These are phyloP conservation scores for Emericellopsis cladophorae DNA, from an alignment of 2,329 filamentous ascomycete genomes.

Conservation along the genomic window DNA sequence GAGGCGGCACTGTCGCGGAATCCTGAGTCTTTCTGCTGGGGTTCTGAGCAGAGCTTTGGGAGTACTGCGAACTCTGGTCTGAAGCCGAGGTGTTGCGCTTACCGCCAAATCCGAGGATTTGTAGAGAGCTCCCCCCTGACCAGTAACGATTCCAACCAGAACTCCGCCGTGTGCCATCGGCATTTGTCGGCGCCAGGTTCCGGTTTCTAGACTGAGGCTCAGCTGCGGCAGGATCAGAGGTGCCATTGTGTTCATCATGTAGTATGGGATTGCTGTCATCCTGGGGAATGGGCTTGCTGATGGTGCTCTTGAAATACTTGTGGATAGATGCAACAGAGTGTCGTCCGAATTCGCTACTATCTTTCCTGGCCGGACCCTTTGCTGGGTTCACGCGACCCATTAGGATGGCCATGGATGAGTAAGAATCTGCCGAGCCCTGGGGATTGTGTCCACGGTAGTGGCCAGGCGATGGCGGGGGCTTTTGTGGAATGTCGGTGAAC, in stretches of 20 bases:
- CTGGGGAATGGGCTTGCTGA: constrained; percentile 47
- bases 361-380: constrained; percentile 35
- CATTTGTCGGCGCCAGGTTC: constrained; percentile 14
- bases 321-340: constrained; percentile 41
- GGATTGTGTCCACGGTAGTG: constrained; percentile 38
- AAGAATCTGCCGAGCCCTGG: constrained; percentile 41
- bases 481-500: constrained; percentile 28
- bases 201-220: constrained; percentile 22
- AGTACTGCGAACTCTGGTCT: constrained; percentile 44
- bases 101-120: constrained; percentile 47
- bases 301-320: constrained; percentile 49
- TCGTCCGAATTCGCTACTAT: constrained; percentile 40
- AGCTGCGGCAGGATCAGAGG: constrained; percentile 19
- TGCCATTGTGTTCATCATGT: constrained; percentile 28
- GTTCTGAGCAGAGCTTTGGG: constrained; percentile 19
- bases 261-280: constrained; percentile 17
- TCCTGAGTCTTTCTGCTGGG: constrained; percentile 41
- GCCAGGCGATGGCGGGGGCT: constrained; percentile 17
- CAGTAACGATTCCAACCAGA: constrained; percentile 71
- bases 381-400: constrained; percentile 47
- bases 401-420: constrained; percentile 51
- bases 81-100: constrained; percentile 39
- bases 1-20: constrained; percentile 57
- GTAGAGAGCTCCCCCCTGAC: constrained; percentile 58
- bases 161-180: constrained; percentile 42